phyloP scores from a whole-genome alignment of 179 eudicot species.

The Carnegiea gigantea region DNA sequence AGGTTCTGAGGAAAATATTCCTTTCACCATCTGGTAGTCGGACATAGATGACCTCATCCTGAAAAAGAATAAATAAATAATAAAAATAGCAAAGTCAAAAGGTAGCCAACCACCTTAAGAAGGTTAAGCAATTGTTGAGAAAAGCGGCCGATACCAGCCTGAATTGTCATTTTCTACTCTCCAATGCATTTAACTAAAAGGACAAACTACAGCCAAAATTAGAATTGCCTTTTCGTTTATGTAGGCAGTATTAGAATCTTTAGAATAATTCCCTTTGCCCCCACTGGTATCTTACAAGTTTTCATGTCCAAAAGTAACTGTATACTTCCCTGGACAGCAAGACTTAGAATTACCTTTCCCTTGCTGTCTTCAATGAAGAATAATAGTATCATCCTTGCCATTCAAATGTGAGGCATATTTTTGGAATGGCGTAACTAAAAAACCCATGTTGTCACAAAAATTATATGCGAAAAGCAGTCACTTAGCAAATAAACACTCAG shows the following conservation, averaged over 20 bases:
- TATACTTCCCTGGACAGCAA: too few relatives aligned
- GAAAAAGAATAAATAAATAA: conserved; percentile 19
- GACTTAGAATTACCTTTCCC: too few relatives aligned
- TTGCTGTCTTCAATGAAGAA: too few relatives aligned
- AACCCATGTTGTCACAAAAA: too few relatives aligned
- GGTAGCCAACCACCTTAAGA: conserved; percentile 8
- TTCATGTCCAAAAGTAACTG: too few relatives aligned
- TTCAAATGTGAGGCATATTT: too few relatives aligned
- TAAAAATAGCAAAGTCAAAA: conserved; percentile 2
- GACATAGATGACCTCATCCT: conserved; percentile 78
- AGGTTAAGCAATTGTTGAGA: background rate
- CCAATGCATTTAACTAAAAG: background rate
- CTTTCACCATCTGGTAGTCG: conserved; percentile 49
- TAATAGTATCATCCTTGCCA: too few relatives aligned
- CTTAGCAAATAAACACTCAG: too few relatives aligned
- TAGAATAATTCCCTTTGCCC: background rate
- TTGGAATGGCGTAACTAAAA: too few relatives aligned
- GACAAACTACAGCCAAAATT: background rate
- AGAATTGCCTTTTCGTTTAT: background rate
- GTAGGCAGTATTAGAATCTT: background rate
- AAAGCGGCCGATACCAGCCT: background rate
- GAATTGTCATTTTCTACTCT: background rate
- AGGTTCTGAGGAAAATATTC: conserved; percentile 62
- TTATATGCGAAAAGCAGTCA: too few relatives aligned
- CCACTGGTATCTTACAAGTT: too few relatives aligned